A percentile compares a stretch with the other conserved stretches of the same genome.
Evolutionary conservation across 306 rosid species (phyloP).

Genomic region (Sechiopsis laciniata): DNA sequence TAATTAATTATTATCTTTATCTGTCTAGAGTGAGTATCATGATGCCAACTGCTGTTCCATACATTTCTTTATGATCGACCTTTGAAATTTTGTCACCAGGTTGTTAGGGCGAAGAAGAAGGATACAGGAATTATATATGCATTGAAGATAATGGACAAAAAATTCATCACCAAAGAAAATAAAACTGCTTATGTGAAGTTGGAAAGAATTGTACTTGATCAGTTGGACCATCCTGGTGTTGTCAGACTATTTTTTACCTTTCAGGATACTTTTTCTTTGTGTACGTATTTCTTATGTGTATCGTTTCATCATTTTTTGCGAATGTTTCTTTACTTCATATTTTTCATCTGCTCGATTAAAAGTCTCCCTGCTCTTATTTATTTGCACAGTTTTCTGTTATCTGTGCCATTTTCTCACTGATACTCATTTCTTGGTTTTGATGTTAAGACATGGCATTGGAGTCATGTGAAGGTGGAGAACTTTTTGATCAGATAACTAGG

Average conservation of each 20-base stretch:
- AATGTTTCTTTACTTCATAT: not conserved
- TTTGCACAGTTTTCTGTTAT: conserved; percentile 10
- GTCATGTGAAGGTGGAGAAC: conserved; percentile 99
- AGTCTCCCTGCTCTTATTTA: not conserved
- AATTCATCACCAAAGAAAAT: conserved; percentile 90
- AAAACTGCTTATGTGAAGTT: conserved; percentile 95
- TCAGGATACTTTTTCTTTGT: conserved; percentile 89
- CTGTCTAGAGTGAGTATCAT: not conserved
- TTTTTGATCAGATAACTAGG: conserved; percentile 97
- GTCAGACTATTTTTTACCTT: conserved; percentile 90
- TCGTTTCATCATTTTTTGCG: not conserved
- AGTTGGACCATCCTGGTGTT: conserved; percentile 93
- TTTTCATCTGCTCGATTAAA: not conserved
- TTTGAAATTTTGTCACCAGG: conserved; percentile 39
- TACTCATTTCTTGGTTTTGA: conserved; percentile 26
- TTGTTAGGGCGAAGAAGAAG: conserved; percentile 98
- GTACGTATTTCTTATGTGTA: conserved; percentile 50
- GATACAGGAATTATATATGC: conserved; percentile 83
- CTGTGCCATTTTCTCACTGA: not conserved
- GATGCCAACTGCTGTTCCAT: not conserved
- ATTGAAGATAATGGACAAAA: conserved; percentile 97
- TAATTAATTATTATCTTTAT: not conserved
- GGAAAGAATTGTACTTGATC: conserved; percentile 98
- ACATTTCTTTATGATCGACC: not conserved
- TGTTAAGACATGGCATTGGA: conserved; percentile 96